These are phyloP conservation scores for Aspergillus campestris DNA, from an alignment of 495 filamentous ascomycete species.

Conservation along the genomic window DNA sequence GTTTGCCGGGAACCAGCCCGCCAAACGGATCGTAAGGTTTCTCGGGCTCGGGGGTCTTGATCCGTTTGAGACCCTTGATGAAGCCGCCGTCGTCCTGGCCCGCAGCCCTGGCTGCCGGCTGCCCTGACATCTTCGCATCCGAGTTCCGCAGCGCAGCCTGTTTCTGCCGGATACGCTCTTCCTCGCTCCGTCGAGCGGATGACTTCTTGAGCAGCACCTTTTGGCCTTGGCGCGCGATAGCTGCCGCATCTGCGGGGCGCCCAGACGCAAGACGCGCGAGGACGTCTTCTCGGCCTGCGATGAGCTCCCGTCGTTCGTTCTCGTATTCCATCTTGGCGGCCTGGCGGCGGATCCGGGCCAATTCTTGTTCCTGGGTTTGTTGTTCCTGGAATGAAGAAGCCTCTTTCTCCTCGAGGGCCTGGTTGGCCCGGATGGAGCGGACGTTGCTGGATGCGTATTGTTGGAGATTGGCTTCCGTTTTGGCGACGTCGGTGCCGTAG, in stretches of 20 bases:
- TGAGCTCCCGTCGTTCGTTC: conserved; percentile 52
- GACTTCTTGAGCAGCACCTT: conserved; percentile 66
- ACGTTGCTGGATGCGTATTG: conserved; percentile 61
- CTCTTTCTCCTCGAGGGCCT: conserved; percentile 45
- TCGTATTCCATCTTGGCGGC: conserved; percentile 52
- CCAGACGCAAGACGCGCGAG: conserved; percentile 43
- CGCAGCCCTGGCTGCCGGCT: conserved; percentile 18
- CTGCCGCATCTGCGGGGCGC: conserved; percentile 38
- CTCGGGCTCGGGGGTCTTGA: conserved; percentile 50
- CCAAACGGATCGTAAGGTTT: conserved; percentile 86
- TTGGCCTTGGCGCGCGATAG: conserved; percentile 45
- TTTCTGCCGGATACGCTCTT: conserved; percentile 40
- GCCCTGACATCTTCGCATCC: conserved; percentile 23
- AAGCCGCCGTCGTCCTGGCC: conserved; percentile 28
- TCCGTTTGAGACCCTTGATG: conserved; percentile 71
- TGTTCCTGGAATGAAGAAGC: conserved; percentile 44
- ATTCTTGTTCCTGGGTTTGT: conserved; percentile 64
- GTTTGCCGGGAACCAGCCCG: conserved; percentile 53
- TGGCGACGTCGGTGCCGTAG: conserved; percentile 55
- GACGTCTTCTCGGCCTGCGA: conserved; percentile 52
- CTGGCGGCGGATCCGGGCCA: conserved; percentile 45
- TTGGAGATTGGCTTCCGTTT: conserved; percentile 60
- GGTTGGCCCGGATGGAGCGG: conserved; percentile 48
- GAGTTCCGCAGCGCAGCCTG: conserved; percentile 32
- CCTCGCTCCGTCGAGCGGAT: conserved; percentile 40